Percentiles rank a stretch among this genome's conserved stretches.
phyloP scores from a whole-genome alignment of 441 rosid genomes.

The Raphanus hybrid region DNA sequence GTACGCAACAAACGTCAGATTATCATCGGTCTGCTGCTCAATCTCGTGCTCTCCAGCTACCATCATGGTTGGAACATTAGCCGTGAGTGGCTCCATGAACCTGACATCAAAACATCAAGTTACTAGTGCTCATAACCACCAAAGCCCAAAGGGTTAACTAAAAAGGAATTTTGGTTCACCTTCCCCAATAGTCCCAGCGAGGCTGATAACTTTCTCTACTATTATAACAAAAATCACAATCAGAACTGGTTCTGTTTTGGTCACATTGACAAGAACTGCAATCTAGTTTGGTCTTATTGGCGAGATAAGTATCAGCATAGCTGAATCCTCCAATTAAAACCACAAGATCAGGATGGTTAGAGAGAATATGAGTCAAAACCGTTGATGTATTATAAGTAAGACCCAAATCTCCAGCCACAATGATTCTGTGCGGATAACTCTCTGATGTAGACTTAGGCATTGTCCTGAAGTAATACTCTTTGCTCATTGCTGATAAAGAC shows the following conservation, averaged over 20 bases:
- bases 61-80: constrained; percentile 71
- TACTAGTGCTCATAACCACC: no score
- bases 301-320: constrained; percentile 75
- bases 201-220: constrained; percentile 75
- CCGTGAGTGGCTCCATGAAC: constrained; percentile 70
- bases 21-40: constrained; percentile 55
- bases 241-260: constrained; percentile 18
- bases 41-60: constrained; percentile 75
- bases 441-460: constrained; percentile 68
- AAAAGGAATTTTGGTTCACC: constrained; percentile 47
- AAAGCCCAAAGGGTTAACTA: background rate
- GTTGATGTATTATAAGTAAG: constrained; percentile 80
- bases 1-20: constrained; percentile 67
- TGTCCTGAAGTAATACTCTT: constrained; percentile 59
- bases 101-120: constrained; percentile 30
- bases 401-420: constrained; percentile 79
- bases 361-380: constrained; percentile 54
- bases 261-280: constrained; percentile 55
- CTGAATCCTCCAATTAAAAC: constrained; percentile 73
- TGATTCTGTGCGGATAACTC: constrained; percentile 65
- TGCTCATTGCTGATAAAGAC: constrained; percentile 64
- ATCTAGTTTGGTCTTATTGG: constrained; percentile 66
- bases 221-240: constrained; percentile 21
- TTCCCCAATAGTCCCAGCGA: constrained; percentile 97
- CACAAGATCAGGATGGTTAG: constrained; percentile 79